These are phyloP conservation scores for Pseudogymnoascus verrucosus DNA, from an alignment of 2,329 filamentous ascomycete genomes.

Conservation along the genomic window DNA sequence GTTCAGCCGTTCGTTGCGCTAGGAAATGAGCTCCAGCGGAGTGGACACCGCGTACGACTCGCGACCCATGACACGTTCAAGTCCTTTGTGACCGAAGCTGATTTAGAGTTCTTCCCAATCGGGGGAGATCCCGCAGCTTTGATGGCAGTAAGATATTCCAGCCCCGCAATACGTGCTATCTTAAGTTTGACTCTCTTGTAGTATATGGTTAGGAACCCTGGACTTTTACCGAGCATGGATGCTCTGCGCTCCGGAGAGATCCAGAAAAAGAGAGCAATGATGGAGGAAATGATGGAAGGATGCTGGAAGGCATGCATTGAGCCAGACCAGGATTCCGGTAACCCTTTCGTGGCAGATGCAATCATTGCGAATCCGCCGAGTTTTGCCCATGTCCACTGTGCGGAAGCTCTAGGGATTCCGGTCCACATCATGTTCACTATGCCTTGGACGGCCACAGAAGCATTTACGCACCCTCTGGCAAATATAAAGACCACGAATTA, in stretches of 20 bases:
- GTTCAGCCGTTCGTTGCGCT: conserved; percentile 53
- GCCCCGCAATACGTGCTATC: background rate
- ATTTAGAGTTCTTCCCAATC: conserved; percentile 49
- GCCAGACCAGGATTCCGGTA: conserved; percentile 21
- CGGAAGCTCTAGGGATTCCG: conserved; percentile 50
- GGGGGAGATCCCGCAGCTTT: conserved; percentile 45
- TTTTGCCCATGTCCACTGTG: conserved; percentile 46
- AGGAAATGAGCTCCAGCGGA: conserved; percentile 39
- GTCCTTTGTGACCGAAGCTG: conserved; percentile 43
- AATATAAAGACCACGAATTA: conserved; percentile 32
- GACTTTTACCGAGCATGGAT: conserved; percentile 71
- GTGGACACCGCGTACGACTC: conserved; percentile 46
- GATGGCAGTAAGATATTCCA: conserved; percentile 32
- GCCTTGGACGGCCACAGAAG: conserved; percentile 39
- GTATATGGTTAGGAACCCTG: conserved; percentile 87
- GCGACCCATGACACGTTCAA: conserved; percentile 48
- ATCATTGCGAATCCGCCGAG: conserved; percentile 24
- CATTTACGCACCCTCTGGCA: conserved; percentile 41
- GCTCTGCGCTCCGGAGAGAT: conserved; percentile 61
- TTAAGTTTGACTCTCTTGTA: conserved; percentile 19
- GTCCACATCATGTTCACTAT: conserved; percentile 64
- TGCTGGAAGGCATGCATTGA: conserved; percentile 82
- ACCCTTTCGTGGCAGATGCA: conserved; percentile 24
- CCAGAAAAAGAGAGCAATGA: conserved; percentile 59
- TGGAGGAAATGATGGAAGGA: conserved; percentile 66